phyloP scores from a whole-genome alignment of 352 stramenopile genomes.

The Globisporangium splendens region DNA sequence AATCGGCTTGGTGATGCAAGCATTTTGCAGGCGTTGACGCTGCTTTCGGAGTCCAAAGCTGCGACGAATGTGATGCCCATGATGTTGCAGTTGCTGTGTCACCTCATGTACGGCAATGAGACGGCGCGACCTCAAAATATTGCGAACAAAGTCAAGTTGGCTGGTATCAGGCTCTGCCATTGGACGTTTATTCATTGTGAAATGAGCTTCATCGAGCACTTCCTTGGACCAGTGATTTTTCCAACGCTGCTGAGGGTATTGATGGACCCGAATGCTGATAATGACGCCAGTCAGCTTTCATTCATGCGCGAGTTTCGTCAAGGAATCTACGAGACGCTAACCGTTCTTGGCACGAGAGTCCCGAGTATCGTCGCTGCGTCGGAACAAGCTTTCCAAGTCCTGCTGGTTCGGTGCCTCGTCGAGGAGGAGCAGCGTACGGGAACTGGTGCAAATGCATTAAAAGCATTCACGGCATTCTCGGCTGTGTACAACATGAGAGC shows the following conservation, averaged over 20 bases:
- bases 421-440: constrained; percentile 49
- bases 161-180: constrained; percentile 47
- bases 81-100: constrained; percentile 70
- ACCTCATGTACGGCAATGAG: constrained; percentile 72
- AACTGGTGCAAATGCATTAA: constrained; percentile 55
- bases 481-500: constrained; percentile 33
- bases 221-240: constrained; percentile 66
- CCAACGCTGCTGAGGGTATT: constrained; percentile 61
- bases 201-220: constrained; percentile 30
- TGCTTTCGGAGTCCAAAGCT: constrained; percentile 48
- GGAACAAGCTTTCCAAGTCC: constrained; percentile 69
- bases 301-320: constrained; percentile 58
- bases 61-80: constrained; percentile 55
- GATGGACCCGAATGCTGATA: constrained; percentile 59
- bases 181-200: constrained; percentile 59
- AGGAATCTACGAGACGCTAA: constrained; percentile 58
- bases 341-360: constrained; percentile 34
- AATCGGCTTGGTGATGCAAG: constrained; percentile 50
- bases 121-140: constrained; percentile 41
- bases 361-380: constrained; percentile 42
- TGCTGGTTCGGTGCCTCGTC: constrained; percentile 57
- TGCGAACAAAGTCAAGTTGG: constrained; percentile 59
- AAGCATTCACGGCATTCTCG: constrained; percentile 53
- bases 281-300: constrained; percentile 31
- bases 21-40: constrained; percentile 45